Conservation (phyloP, 495 filamentous ascomycete species). For the Xylaria bambusicola region DNA sequence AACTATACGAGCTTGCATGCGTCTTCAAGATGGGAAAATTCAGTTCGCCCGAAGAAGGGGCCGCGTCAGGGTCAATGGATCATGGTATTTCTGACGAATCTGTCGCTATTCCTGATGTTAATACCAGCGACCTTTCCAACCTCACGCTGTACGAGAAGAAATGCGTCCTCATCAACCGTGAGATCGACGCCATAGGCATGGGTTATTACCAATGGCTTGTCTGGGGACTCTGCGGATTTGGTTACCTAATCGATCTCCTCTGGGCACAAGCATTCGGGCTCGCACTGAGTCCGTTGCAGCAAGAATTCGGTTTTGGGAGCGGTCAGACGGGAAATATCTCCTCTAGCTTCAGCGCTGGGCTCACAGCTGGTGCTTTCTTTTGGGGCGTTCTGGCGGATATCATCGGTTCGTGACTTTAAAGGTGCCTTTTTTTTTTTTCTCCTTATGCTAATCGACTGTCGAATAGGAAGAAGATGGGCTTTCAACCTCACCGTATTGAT, state of each 20-base stretch:
- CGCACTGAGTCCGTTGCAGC: slow-evolving; percentile 45
- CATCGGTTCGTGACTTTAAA: slow-evolving; percentile 29
- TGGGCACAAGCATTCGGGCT: slow-evolving; percentile 54
- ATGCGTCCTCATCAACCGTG: slow-evolving; percentile 46
- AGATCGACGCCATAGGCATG: slow-evolving; percentile 52
- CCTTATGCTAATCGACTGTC: slow-evolving; percentile 6
- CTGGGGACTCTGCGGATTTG: slow-evolving; percentile 52
- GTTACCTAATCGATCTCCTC: slow-evolving; percentile 52
- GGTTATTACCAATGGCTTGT: slow-evolving; percentile 52
- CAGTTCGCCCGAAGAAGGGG: neutral
- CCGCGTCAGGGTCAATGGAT: neutral
- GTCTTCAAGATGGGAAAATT: neutral
- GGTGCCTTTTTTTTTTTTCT: neutral
- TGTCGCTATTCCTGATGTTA: neutral
- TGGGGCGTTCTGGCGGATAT: slow-evolving; percentile 56
- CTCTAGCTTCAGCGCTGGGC: slow-evolving; percentile 35
- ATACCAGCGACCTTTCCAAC: neutral
- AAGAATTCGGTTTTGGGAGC: slow-evolving; percentile 47
- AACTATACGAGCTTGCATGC: too few relatives aligned
- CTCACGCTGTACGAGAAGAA: slow-evolving; percentile 46
- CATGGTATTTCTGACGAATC: neutral
- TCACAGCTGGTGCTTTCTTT: slow-evolving; percentile 46
- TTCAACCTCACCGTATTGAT: slow-evolving; percentile 55
- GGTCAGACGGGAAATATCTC: slow-evolving; percentile 33
- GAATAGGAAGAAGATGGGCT: slow-evolving; percentile 35